phyloP scores from a whole-genome alignment of 2,329 filamentous ascomycete species.

The Talaromyces piceae region DNA sequence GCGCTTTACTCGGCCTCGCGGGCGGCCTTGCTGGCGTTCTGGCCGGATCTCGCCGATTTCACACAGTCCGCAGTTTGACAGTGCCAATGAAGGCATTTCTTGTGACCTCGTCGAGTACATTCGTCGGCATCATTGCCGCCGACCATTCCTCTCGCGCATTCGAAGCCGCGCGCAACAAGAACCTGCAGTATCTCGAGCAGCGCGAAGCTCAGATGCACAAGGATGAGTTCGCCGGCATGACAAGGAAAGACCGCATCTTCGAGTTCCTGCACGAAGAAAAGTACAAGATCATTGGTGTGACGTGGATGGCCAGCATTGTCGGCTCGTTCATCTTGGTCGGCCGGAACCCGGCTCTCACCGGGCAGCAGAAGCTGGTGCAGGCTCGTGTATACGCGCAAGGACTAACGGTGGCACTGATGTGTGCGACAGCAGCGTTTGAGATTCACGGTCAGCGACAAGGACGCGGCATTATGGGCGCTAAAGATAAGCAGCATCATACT shows the following conservation, averaged over 20 bases:
- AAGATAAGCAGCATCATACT: slow-evolving; percentile 73
- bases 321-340: slow-evolving; percentile 67
- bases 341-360: slow-evolving; percentile 66
- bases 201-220: slow-evolving; percentile 48
- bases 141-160: slow-evolving; percentile 65
- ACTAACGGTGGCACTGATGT: slow-evolving; percentile 72
- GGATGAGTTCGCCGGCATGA: slow-evolving; percentile 49
- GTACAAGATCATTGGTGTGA: slow-evolving; percentile 75
- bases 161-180: slow-evolving; percentile 63
- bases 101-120: slow-evolving; percentile 71
- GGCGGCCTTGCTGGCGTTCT: slow-evolving; percentile 61
- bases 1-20: slow-evolving; percentile 60
- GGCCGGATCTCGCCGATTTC: slow-evolving; percentile 61
- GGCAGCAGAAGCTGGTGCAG: slow-evolving; percentile 86
- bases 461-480: slow-evolving; percentile 35
- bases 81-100: slow-evolving; percentile 88
- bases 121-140: slow-evolving; percentile 78
- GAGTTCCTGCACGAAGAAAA: slow-evolving; percentile 72
- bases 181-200: slow-evolving; percentile 58
- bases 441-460: slow-evolving; percentile 67
- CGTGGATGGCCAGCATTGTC: slow-evolving; percentile 75
- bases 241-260: slow-evolving; percentile 53
- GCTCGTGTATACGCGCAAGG: slow-evolving; percentile 91
- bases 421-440: slow-evolving; percentile 78
- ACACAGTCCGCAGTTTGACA: slow-evolving; percentile 71